A percentile compares a stretch with the other conserved stretches of the same genome.
Conservation (phyloP, 1,284 basidiomycete species). For the Ustanciosporium gigantosporum region DNA sequence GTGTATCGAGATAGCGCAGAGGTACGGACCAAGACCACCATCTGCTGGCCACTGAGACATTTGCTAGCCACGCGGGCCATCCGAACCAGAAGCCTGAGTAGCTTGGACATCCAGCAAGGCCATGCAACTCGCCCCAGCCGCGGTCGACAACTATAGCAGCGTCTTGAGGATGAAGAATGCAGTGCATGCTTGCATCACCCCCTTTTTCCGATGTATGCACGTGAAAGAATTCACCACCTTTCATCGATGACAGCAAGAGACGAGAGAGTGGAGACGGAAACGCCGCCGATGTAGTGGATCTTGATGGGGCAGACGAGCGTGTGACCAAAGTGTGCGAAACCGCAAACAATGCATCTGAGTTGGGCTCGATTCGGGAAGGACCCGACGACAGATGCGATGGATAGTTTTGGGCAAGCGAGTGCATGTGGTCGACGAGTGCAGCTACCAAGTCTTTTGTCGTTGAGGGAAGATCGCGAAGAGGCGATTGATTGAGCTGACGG, state of each 20-base stretch:
- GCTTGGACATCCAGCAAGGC: constrained; percentile 33
- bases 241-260: constrained; percentile 16
- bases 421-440: neutral
- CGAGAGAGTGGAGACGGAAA: constrained; percentile 18
- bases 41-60: constrained; percentile 4
- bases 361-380: constrained; percentile 9
- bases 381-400: constrained; percentile 21
- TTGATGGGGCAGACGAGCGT: constrained; percentile 7
- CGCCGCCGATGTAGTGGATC: constrained; percentile 23
- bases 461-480: neutral
- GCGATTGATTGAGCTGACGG: constrained; percentile 30
- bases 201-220: constrained; percentile 9
- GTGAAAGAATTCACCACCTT: constrained; percentile 34
- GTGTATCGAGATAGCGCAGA: neutral
- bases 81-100: constrained; percentile 34
- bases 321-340: constrained; percentile 29
- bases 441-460: too few relatives aligned
- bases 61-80: constrained; percentile 24
- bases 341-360: constrained; percentile 15
- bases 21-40: constrained; percentile 32
- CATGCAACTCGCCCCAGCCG: constrained; percentile 43
- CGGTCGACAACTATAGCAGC: constrained; percentile 21
- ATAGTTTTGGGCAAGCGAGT: neutral
- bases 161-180: constrained; percentile 34
- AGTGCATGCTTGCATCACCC: constrained; percentile 37